Base-by-base conservation (phyloP, 139 green algal species). In the Auxenochlorella protothecoides region DNA sequence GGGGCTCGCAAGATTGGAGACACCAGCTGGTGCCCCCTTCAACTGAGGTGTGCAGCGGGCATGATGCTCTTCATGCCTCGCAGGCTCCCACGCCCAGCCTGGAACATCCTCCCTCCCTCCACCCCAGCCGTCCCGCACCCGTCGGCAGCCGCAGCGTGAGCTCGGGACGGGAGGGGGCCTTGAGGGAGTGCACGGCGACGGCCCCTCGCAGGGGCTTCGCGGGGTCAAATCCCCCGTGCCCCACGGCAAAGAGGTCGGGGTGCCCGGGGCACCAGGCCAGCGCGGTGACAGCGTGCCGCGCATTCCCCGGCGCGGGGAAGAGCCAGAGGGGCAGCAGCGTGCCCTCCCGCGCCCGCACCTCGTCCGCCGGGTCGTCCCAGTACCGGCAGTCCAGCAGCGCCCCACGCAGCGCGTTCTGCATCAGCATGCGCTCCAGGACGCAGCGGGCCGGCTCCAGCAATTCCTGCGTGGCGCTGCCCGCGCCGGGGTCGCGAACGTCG, bases 261-360 rank as follows among this genome's bases (percentile, higher is more conserved):
- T 95, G 89, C 64, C 79, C 62, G 4, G 89, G 87, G 71, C 88
- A 88, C 89, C 89, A 96, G 77, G 77, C 85, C 53, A 97, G 79
- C 5, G 86, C 73, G 0, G 90, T 97, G 16, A 97, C 85, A 55
- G 88, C 78, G 54, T 75, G 80, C 54, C 69, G 73, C 74, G 73
- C 86, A 5, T 72, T 74, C 5, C 67, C 63, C 12, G 82, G 76
- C 2, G 72, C 80, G 69, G 63, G 66, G 77, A 98, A 97, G 73
- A 81, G 84, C 92, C 92, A 98, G 67, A 98, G 84, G 14, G 93
- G 93, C 75, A 98, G 83, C 81, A 97, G 78, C 6, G 87, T 95
- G 44, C 92, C 93, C 77, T 96, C 88, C 9, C 79, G 77, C 27
- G 68, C 70, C 70, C 76, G 63, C 53, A 86, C 74, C 55, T 68